Conservation (phyloP, 768 basidiomycete species). For the Roridomyces roridus region DNA sequence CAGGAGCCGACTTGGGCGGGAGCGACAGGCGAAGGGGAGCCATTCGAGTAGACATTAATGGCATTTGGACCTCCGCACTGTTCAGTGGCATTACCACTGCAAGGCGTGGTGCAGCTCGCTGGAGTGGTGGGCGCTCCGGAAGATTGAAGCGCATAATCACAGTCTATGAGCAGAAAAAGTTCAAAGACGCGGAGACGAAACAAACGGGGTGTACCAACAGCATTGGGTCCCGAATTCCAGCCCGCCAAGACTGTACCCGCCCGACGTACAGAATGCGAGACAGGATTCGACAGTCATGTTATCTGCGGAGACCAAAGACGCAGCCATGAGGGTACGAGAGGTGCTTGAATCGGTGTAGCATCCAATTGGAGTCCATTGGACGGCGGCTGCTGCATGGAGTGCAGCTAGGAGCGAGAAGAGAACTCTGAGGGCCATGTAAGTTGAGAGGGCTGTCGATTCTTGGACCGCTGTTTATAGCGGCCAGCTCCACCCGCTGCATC, state of each 20-base stretch:
- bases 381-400: too few relatives aligned
- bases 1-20: constrained; percentile 52
- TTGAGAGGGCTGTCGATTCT: too few relatives aligned
- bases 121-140: constrained; percentile 30
- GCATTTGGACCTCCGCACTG: constrained; percentile 50
- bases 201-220: constrained; percentile 43
- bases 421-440: too few relatives aligned
- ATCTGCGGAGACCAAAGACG: constrained; percentile 39
- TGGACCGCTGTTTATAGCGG: too few relatives aligned
- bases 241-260: constrained; percentile 50
- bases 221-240: constrained; percentile 59
- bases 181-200: not conserved
- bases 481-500: too few relatives aligned
- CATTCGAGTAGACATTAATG: constrained; percentile 53
- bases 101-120: constrained; percentile 48
- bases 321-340: constrained; percentile 47
- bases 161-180: constrained; percentile 36
- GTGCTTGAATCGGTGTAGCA: constrained; percentile 47
- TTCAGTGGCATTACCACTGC: constrained; percentile 48
- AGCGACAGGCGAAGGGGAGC: constrained; percentile 40
- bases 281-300: constrained; percentile 50
- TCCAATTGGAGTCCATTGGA: too few relatives aligned
- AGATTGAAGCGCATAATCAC: constrained; percentile 45
- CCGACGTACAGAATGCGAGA: constrained; percentile 26
- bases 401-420: too few relatives aligned